phyloP scores from a whole-genome alignment of 495 filamentous ascomycete species.

The Tirmania nivea region DNA sequence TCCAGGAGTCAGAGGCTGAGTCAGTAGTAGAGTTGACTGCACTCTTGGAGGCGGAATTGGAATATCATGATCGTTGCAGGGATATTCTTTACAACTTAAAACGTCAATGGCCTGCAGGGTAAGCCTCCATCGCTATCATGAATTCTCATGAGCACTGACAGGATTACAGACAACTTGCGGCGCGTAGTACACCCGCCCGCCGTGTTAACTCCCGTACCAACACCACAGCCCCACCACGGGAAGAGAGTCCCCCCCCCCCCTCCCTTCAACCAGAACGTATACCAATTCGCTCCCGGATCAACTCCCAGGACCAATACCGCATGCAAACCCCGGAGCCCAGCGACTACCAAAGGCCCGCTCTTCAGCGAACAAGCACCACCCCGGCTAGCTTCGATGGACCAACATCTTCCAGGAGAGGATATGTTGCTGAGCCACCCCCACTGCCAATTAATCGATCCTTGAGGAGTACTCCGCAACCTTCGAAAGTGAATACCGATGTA shows the following conservation, averaged over 20 bases:
- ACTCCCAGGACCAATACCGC: conserved; percentile 2
- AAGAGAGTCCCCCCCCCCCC: conserved; percentile 32
- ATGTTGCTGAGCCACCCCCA: conserved; percentile 15
- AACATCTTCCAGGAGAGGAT: conserved; percentile 4
- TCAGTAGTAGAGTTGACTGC: conserved; percentile 56
- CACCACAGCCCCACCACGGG: conserved; percentile 29
- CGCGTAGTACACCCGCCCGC: conserved; percentile 20
- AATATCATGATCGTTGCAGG: conserved; percentile 74
- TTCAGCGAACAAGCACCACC: conserved; percentile 13
- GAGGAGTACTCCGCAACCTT: background rate
- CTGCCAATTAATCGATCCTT: conserved; percentile 7
- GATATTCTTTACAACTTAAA: conserved; percentile 48
- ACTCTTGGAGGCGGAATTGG: conserved; percentile 77
- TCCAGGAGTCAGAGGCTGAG: conserved; percentile 76
- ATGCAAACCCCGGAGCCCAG: conserved; percentile 6
- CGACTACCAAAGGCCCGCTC: conserved; percentile 8
- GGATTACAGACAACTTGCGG: conserved; percentile 14
- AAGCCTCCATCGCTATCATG: conserved; percentile 13
- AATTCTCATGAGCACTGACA: background rate
- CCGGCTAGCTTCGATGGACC: conserved; percentile 13
- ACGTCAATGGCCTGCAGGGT: conserved; percentile 46
- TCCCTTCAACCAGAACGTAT: conserved; percentile 18
- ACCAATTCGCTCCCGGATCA: conserved; percentile 17
- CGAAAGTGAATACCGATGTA: background rate
- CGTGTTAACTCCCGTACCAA: conserved; percentile 36